A percentile compares a stretch with the other conserved stretches of the same genome.
Conservation (phyloP, 2,329 filamentous ascomycete species). For the Aureobasidium mangrovei region DNA sequence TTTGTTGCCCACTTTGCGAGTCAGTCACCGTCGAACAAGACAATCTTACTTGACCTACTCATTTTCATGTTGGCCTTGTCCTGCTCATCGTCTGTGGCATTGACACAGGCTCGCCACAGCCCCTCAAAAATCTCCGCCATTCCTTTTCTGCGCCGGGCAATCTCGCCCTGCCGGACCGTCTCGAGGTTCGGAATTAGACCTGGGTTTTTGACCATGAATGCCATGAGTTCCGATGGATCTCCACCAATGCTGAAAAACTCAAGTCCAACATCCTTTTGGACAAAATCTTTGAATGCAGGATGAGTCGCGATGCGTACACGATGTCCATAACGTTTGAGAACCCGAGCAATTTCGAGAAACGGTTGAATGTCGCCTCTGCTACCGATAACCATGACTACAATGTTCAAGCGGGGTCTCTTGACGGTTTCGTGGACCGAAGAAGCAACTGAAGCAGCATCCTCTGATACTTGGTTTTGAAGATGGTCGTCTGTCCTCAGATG, state of each 20-base stretch:
- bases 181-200: constrained; percentile 67
- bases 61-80: constrained; percentile 51
- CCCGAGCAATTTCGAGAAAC: constrained; percentile 65
- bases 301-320: constrained; percentile 72
- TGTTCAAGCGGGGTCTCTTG: constrained; percentile 52
- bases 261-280: constrained; percentile 60
- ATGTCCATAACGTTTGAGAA: constrained; percentile 64
- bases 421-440: constrained; percentile 20
- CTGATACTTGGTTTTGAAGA: background rate
- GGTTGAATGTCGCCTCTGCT: constrained; percentile 74
- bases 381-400: constrained; percentile 78
- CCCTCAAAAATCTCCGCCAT: constrained; percentile 80
- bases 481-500: constrained; percentile 16
- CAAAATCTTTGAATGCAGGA: constrained; percentile 66
- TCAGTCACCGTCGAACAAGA: too few relatives aligned
- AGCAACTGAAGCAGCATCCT: constrained; percentile 19
- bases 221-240: constrained; percentile 73
- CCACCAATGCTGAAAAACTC: constrained; percentile 78
- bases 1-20: constrained; percentile 44
- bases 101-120: constrained; percentile 71
- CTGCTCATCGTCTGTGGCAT: constrained; percentile 60
- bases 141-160: constrained; percentile 54
- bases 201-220: constrained; percentile 80
- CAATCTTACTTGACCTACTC: constrained; percentile 18
- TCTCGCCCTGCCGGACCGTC: constrained; percentile 64